Base-by-base conservation (phyloP, 331 rosid species). In the Cydonia oblonga region DNA sequence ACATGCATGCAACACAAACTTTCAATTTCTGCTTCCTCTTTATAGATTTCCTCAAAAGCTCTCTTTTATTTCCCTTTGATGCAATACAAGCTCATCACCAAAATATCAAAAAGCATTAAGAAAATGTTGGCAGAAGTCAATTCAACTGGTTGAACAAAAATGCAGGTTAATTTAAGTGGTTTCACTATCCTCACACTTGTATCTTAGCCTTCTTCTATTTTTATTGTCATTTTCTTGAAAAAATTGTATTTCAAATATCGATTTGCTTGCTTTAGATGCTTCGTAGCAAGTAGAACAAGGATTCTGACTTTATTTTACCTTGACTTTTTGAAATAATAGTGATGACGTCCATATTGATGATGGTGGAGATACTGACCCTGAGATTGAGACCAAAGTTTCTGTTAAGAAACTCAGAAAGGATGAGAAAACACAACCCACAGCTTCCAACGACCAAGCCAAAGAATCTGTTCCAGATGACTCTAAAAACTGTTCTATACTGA, bases 361-460 rank as follows among this genome's bases (percentile, higher is more conserved):
- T 68, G 81, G 80, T 73, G 82, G 73, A 87, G 88, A 80, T 75
- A 70, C 62, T 69, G 76, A 76, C 66, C 82, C 80, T 22, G 81
- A 87, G 81, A 77, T 77, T 76, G 76, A 19, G 44, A 80, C 57
- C 74, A 86, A 86, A 66, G 75, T 62, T 65, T 78, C 79, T 0
- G 66, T 33, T 51, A 87, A 86, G 87, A 89, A 80, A 81, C 73
- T 69, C 64, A 83, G 71, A 86, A 79, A 78, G 68, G 83, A 86
- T 69, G 87, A 66, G 29, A 74, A 73, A 75, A 74, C 75, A 75
- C 80, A 72, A 71, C 51, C 78, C 71, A 72, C 32, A 70, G 72
- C 64, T 75, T 38, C 75, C 62, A 70, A 75, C 66, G 82, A 81
- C 57, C 51, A 74, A 19, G 62, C 54, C 3, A 65, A 76, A 77